Percentiles rank a stretch among this genome's conserved stretches.
These are phyloP conservation scores for Blastomyces emzantsi DNA, from an alignment of 2,329 filamentous ascomycete species.

Conservation along the genomic window DNA sequence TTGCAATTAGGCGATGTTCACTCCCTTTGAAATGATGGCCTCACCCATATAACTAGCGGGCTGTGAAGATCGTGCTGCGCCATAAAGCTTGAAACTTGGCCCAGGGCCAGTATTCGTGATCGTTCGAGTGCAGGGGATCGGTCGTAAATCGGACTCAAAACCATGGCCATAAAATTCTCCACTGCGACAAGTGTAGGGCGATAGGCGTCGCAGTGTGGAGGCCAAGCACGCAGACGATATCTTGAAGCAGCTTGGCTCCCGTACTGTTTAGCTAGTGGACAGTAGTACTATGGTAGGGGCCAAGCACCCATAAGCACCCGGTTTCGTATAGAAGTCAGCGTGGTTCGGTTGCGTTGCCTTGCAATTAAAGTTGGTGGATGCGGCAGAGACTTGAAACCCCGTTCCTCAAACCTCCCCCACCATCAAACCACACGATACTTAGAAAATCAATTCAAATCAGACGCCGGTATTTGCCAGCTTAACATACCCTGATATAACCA, in stretches of 20 bases:
- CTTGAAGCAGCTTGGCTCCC: not conserved
- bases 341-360: not conserved
- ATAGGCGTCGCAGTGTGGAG: not conserved
- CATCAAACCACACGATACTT: not conserved
- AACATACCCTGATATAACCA: not conserved
- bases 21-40: not conserved
- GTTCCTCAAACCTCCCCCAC: not conserved
- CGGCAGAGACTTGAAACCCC: not conserved
- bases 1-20: not conserved
- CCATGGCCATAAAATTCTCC: not conserved
- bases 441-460: not conserved
- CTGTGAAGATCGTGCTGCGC: no score
- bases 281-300: no score
- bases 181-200: not conserved
- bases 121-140: not conserved
- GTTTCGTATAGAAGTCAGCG: not conserved
- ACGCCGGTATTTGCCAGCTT: not conserved
- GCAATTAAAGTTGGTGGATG: not conserved
- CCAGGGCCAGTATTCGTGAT: no score
- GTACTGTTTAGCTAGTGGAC: not conserved
- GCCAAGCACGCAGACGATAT: not conserved
- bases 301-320: not conserved
- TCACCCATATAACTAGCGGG: no score
- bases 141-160: not conserved
- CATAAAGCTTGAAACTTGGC: no score